Evolutionary conservation across 305 asterid species (phyloP).

Genomic region (Solanum hybrid): DNA sequence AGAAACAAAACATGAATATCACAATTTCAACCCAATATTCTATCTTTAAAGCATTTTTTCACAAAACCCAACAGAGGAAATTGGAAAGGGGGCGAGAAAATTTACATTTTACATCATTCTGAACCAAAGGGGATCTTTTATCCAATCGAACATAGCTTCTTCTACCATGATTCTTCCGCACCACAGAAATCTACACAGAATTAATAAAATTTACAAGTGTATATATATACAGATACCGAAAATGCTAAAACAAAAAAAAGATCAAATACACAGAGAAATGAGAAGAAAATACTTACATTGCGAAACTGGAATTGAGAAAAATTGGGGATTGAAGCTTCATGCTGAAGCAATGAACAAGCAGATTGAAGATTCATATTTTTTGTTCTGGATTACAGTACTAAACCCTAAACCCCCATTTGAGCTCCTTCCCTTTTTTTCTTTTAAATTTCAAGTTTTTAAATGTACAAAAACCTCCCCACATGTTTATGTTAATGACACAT

Average conservation of each 20-base stretch:
- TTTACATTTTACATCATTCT: constrained; percentile 19
- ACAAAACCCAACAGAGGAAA: not conserved
- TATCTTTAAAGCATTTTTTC: not conserved
- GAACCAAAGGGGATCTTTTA: constrained; percentile 18
- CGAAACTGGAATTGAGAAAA: constrained; percentile 22
- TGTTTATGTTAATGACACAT: not conserved
- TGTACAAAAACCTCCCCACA: not conserved
- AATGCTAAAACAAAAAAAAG: not conserved
- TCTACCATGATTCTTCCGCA: not conserved
- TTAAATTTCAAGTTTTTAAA: not conserved
- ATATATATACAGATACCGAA: not conserved
- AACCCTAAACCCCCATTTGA: constrained; percentile 28
- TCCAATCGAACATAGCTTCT: constrained; percentile 12
- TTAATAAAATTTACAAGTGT: constrained; percentile 9
- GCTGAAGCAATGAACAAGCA: constrained; percentile 30
- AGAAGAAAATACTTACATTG: constrained; percentile 24
- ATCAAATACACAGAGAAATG: not conserved
- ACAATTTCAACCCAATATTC: not conserved
- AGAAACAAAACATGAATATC: not conserved
- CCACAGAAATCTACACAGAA: constrained; percentile 14
- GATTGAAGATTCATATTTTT: constrained; percentile 40
- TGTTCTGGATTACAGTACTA: constrained; percentile 15
- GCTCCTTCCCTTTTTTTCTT: not conserved
- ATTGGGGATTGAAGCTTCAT: constrained; percentile 17
- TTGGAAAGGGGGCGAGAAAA: constrained; percentile 1